Conservation (phyloP, 352 stramenopile species). For the Thalassiosira livingstoniorum region DNA sequence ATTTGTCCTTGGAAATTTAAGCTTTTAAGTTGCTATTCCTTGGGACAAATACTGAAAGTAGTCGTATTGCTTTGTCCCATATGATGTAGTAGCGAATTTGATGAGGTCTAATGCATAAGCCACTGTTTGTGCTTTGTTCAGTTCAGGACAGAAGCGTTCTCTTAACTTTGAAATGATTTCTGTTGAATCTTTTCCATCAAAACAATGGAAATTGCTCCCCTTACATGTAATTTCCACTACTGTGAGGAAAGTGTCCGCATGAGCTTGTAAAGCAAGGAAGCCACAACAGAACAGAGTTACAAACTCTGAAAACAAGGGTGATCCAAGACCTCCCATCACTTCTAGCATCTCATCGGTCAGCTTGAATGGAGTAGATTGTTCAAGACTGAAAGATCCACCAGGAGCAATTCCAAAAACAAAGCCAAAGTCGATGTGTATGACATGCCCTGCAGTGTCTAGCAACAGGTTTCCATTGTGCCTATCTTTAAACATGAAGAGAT, state of each 20-base stretch:
- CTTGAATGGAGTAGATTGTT: slow-evolving; percentile 99
- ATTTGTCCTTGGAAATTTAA: too few relatives aligned
- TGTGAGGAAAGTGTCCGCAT: slow-evolving; percentile 95
- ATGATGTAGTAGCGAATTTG: slow-evolving; percentile 75
- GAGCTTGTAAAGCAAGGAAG: slow-evolving; percentile 96
- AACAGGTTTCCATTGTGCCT: slow-evolving; percentile 98
- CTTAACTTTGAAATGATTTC: slow-evolving; percentile 78
- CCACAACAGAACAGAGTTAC: slow-evolving; percentile 96
- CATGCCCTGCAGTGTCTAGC: slow-evolving; percentile 93
- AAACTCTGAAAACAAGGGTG: slow-evolving; percentile 94
- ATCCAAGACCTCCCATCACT: slow-evolving; percentile 81
- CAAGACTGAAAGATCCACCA: slow-evolving; percentile 86
- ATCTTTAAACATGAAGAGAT: slow-evolving; percentile 93
- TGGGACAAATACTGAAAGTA: slow-evolving; percentile 85
- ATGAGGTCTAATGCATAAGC: slow-evolving; percentile 81
- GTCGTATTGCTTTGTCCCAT: slow-evolving; percentile 84
- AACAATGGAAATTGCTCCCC: slow-evolving; percentile 96
- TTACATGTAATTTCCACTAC: slow-evolving; percentile 97
- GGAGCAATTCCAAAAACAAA: slow-evolving; percentile 94
- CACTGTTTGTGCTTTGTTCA: slow-evolving; percentile 82
- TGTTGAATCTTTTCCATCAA: slow-evolving; percentile 82
- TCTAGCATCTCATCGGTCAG: slow-evolving; percentile 98
- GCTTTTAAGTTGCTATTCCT: slow-evolving; percentile 83
- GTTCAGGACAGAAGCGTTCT: slow-evolving; percentile 78
- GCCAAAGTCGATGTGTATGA: slow-evolving; percentile 98